Evolutionary conservation across 192 early-diverging fungal species (phyloP).

Genomic region (Backusella westeae): DNA sequence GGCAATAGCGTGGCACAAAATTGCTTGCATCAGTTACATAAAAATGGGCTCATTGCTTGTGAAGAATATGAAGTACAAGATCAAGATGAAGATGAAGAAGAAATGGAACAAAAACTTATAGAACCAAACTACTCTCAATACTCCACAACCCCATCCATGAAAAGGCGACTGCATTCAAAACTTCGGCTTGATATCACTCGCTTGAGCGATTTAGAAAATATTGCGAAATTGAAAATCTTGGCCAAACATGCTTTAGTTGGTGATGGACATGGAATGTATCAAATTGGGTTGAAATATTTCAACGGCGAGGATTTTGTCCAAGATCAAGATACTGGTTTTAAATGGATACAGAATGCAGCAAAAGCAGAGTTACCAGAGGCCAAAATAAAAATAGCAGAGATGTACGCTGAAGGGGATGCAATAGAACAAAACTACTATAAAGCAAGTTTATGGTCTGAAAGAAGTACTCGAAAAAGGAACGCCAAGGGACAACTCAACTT

Average conservation of each 20-base stretch:
- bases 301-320: not conserved
- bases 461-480: not conserved
- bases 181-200: not conserved
- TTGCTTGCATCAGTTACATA: not conserved
- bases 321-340: not conserved
- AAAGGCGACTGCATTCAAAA: not conserved
- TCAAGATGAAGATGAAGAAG: not conserved
- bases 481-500: not conserved
- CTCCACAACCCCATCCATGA: not conserved
- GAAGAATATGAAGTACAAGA: not conserved
- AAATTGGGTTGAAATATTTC: not conserved
- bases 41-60: not conserved
- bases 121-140: not conserved
- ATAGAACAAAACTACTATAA: not conserved
- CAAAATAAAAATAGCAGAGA: not conserved
- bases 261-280: not conserved
- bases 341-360: not conserved
- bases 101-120: not conserved
- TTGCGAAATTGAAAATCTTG: not conserved
- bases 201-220: not conserved
- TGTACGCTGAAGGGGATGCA: not conserved
- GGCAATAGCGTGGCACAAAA: not conserved
- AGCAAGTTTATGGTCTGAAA: not conserved
- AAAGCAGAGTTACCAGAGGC: not conserved
- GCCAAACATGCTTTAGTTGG: not conserved